Evolutionary conservation across 768 basidiomycete species (phyloP), one percentile per base, ranked within the genome.

Genomic region (Gloeostereum incarnatum): DNA sequence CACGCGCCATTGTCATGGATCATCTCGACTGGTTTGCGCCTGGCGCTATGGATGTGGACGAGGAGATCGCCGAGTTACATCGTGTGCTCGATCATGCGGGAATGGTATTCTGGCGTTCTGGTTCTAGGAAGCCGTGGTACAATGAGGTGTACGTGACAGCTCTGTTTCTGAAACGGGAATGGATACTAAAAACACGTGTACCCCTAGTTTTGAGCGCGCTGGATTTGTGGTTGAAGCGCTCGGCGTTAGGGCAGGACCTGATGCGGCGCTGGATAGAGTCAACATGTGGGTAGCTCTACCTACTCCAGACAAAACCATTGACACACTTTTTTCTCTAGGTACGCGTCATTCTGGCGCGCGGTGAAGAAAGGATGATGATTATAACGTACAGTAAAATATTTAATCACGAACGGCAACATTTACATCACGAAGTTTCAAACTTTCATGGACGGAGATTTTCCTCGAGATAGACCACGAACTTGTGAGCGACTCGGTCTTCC

Each of bases 381-480:
- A n/a, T n/a, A n/a, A n/a, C n/a, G n/a, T n/a, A n/a, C n/a, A n/a
- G n/a, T n/a, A n/a, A n/a, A n/a, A n/a, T n/a, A n/a, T n/a, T n/a
- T n/a, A n/a, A n/a, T n/a, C n/a, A n/a, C n/a, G n/a, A n/a, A n/a
- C n/a, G n/a, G n/a, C n/a, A n/a, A n/a, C n/a, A n/a, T n/a, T n/a
- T n/a, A n/a, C n/a, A n/a, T n/a, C n/a, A n/a, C n/a, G n/a, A 34
- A 19, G 33, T 19, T 4, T 34, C 14, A 20, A 3, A 3, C 17
- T 4, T 13, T 6, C 17, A 30, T 30, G 13, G 29, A 30, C 21
- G 14, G 16, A 83, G 41, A 60, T 81, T 73, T 55, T 87, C 81
- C 55, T 82, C 78, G 43, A 90, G 54, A 60, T 85, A 88, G 35
- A 51, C 53, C 31, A 70, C 72, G 66, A 89, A 89, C 51, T 81